Base-by-base conservation (phyloP, 2,329 filamentous ascomycete species). In the Exserohilum rostratum region DNA sequence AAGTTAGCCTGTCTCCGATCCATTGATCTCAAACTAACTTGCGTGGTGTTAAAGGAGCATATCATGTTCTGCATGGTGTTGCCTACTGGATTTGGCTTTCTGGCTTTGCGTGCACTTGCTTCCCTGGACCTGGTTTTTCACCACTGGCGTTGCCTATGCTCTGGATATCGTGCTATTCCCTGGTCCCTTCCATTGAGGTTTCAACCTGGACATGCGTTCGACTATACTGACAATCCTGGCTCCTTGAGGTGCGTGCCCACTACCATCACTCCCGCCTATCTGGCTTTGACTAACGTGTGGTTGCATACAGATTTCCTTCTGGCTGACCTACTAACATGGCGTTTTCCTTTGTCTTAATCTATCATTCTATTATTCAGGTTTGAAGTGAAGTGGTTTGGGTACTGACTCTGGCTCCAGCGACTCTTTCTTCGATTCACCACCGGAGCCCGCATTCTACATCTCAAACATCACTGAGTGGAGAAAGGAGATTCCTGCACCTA, bases 401-500 rank as follows among this genome's bases (percentile, higher is more conserved):
- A 76, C 74, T 76, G 70, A 76, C 71, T 70, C 61, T 65, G 62
- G 51, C 53, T 67, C 64, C 67, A 77, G 75, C 73, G 71, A 73
- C 63, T 72, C 69, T 67, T 69, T 65, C 68, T 74, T 73, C 66
- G 73, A 76, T 60, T 65, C 64, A 65, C 64, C 64, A 57, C 60
- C 66, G 61, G 65, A 68, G 65, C 60, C 70, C 53, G 69, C 64
- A 61, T 74, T 69, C 65, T 69, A 64, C 55, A 66, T 71, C 42
- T 71, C 70, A 53, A 71, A 75, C 67, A 75, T 77, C 67, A 69
- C 72, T 57, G 68, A 76, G 71, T 77, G 75, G 75, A 74, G 67
- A 60, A 73, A 77, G 57, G 70, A 75, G 50, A 72, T 77, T 22
- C 68, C 73, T 20, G 67, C 70, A 50, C 65, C 65, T n/a, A 43